Percentiles rank a stretch among this genome's conserved stretches.
These are phyloP conservation scores for Dictyostelium firmibasis DNA, from an alignment of 78 protist genomes.

Conservation along the genomic window DNA sequence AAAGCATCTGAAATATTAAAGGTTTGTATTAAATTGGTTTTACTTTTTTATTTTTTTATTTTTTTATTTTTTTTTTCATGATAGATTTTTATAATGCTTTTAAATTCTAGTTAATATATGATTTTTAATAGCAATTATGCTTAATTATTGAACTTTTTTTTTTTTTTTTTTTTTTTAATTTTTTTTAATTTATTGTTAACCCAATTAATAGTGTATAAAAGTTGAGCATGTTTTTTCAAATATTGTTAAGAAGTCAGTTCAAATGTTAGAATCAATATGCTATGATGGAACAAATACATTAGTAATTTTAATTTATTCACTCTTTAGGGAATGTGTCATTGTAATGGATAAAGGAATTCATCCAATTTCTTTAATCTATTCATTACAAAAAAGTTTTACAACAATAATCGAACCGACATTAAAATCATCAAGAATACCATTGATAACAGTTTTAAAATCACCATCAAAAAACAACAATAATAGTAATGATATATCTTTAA, in stretches of 20 bases:
- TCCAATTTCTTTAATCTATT: constrained; percentile 52
- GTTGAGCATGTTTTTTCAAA: constrained; percentile 42
- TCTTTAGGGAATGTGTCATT: not conserved
- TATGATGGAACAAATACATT: constrained; percentile 40
- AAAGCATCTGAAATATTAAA: constrained; percentile 71
- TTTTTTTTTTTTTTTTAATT: not conserved
- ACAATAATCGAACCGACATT: not conserved
- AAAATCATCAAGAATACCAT: not conserved
- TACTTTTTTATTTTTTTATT: not conserved
- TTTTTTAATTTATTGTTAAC: too few relatives aligned
- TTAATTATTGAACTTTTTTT: too few relatives aligned
- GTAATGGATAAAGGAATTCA: constrained; percentile 17
- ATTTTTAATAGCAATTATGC: too few relatives aligned
- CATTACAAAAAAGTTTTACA: constrained; percentile 4
- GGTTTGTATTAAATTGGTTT: not conserved
- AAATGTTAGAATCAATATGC: constrained; percentile 8
- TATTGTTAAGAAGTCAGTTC: constrained; percentile 42
- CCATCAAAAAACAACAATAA: not conserved
- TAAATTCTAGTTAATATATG: too few relatives aligned
- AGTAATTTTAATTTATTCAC: constrained; percentile 21
- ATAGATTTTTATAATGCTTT: too few relatives aligned
- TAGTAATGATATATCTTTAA: not conserved
- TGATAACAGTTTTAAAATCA: not conserved
- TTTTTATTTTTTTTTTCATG: not conserved
- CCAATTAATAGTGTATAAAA: not conserved